Evolutionary conservation across 1,284 basidiomycete genomes (phyloP), one percentile per base, ranked within the genome.

Genomic region (Ustilago shanxiensis): DNA sequence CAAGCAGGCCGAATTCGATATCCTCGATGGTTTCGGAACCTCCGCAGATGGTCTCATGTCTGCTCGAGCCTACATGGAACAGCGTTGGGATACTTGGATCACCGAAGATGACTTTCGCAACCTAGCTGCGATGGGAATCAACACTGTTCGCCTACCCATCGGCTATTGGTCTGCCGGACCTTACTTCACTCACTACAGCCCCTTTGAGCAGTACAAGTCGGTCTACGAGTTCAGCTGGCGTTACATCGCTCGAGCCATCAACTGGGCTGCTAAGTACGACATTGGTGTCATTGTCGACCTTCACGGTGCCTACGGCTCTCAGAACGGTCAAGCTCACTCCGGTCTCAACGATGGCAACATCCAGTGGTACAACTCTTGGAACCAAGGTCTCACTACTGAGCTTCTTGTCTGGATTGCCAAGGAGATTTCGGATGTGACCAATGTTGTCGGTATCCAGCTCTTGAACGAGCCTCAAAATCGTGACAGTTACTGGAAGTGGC

Each of bases 61-160:
- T 71, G 91, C 92, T 20, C 76, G 66, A n/a, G 75, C 81, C 14
- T 73, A 78, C 61, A 68, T 94, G 67, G 92, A 93, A 85, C 88
- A 88, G 51, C 92, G 93, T 85, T 94, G 93, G 93, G 91, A 92
- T 77, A 92, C 91, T 7, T 94, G 91, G 87, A 90, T 93, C 84
- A 90, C 88, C n/a, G 87, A 88, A 57, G 81, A 83, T 37, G 88
- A 88, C 66, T 88, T 88, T 71, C 76, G 79, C 58, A 79, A 83
- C 31, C 80, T 87, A 69, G 64, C 81, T 67, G 29, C 70, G 65
- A 60, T 82, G 80, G 77, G 85, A 56, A 69, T 87, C 79, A 83
- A 87, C 84, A 84, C 87, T 60, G 79, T 88, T 39, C 14, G 88
- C 39, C 26, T 80, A 0, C 82, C 85, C 61, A 82, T 86, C 52